Conservation (phyloP, 495 filamentous ascomycete species). For the Penicillium turbatum region DNA sequence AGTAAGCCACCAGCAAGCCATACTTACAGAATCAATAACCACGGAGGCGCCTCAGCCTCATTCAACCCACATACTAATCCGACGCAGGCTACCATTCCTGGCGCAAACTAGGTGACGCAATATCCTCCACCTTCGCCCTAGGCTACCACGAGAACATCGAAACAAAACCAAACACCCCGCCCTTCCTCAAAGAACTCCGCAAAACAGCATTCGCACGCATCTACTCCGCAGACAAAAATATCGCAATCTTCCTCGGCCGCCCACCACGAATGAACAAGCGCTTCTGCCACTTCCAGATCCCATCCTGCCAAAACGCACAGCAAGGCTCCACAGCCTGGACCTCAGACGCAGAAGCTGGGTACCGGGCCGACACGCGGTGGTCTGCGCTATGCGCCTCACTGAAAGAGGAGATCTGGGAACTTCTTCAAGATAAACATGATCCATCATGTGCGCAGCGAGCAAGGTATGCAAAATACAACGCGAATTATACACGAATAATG, state of each 20-base stretch:
- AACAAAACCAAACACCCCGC: conserved; percentile 22
- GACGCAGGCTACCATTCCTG: conserved; percentile 40
- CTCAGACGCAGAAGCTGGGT: conserved; percentile 22
- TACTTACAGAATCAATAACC: too few relatives aligned
- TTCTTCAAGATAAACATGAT: conserved; percentile 32
- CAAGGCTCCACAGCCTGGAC: conserved; percentile 13
- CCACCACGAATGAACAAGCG: conserved; percentile 40
- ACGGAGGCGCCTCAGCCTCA: too few relatives aligned
- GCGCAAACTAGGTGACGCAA: conserved; percentile 41
- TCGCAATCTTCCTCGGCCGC: conserved; percentile 43
- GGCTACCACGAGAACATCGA: conserved; percentile 43
- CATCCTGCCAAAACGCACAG: conserved; percentile 14
- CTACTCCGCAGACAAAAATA: conserved; percentile 45
- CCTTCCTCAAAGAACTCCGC: conserved; percentile 35
- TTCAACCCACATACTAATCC: background rate
- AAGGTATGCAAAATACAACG: conserved; percentile 9
- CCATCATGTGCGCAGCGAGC: conserved; percentile 16
- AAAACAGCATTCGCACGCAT: conserved; percentile 38
- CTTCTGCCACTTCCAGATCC: conserved; percentile 40
- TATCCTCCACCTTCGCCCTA: conserved; percentile 40
- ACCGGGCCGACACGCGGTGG: conserved; percentile 37
- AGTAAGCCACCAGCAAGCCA: conserved; percentile 21
- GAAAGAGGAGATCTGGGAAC: conserved; percentile 40
- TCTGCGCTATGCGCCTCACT: conserved; percentile 37
- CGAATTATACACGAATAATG: background rate